phyloP scores from a whole-genome alignment of 2,329 filamentous ascomycete species.

The Trichoderma sp. region DNA sequence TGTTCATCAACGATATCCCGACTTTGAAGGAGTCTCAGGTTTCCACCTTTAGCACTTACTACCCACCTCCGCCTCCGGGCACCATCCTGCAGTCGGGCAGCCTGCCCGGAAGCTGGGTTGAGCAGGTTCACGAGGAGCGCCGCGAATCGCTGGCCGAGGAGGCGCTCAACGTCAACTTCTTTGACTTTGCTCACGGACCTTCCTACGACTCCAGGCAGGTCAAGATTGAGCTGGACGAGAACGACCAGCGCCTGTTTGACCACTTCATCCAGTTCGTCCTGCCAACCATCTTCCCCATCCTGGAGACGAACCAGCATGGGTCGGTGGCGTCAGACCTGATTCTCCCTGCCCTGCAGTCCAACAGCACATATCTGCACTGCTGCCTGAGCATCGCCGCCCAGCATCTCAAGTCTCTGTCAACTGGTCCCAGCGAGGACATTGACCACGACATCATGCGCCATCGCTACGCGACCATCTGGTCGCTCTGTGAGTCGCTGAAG shows the following conservation, averaged over 20 bases:
- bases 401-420: conserved; percentile 74
- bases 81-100: conserved; percentile 62
- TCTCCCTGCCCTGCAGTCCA: conserved; percentile 81
- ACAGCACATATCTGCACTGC: conserved; percentile 92
- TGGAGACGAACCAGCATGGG: conserved; percentile 85
- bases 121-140: conserved; percentile 36
- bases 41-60: conserved; percentile 90
- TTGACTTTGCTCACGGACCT: conserved; percentile 72
- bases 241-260: conserved; percentile 80
- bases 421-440: conserved; percentile 66
- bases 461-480: conserved; percentile 80
- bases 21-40: conserved; percentile 81
- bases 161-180: conserved; percentile 71
- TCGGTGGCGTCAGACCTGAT: conserved; percentile 78
- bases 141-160: conserved; percentile 67
- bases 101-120: conserved; percentile 60
- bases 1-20: conserved; percentile 88
- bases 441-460: conserved; percentile 91
- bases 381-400: conserved; percentile 91
- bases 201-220: conserved; percentile 63
- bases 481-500: conserved; percentile 78
- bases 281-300: conserved; percentile 84
- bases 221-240: conserved; percentile 79
- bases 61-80: conserved; percentile 70
- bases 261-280: conserved; percentile 89